Base-by-base conservation (phyloP, 495 filamentous ascomycete species). In the Pyrenopolyporus hunteri region DNA sequence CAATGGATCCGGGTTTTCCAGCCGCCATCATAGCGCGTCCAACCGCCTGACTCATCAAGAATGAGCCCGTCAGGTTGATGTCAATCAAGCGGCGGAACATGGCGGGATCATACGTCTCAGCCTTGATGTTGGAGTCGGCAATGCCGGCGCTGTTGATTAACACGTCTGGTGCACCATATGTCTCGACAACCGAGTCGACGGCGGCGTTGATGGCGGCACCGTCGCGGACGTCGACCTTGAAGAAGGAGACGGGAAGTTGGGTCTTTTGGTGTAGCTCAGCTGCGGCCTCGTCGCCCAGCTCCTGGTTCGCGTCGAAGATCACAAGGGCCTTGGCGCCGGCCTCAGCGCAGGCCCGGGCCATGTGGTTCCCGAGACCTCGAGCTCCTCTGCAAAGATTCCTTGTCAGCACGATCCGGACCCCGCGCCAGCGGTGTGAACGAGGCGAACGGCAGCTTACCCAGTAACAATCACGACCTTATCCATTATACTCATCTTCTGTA, bases 131-230 rank as follows among this genome's bases (percentile, higher is more conserved):
- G 71, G 77, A 80, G 49, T 92, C 89, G 59, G 91, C 89, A 54
- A 95, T 91, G 63, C 92, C 91, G 25, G 91, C 92, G 49, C 89
- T 89, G 74, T 90, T 92, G 75, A 95, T 82, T 11, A 92, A 76
- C 17, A 93, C 87, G 52, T 92, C 84, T 13, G 91, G 77, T 4
- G 82, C 75, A 46, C 84, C 89, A 56, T 87, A 85, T 51, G 84
- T 78, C 31, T 80, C 72, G n/a, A 83, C 76, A 14, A 85, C 76
- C 28, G 82, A 73, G 51, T 82, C 75, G 49, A 89, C 85, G 36
- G 88, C 78, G 22, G 81, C 81, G 25, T 83, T 79, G 50, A 89
- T 84, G 13, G 84, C 83, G 16, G 76, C 74, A 5, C 78, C 83
- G 44, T 92, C 86, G 62, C 87, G 87, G 26, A 92, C 86, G 64